Base-by-base conservation (phyloP, 306 rosid genomes). In the Cajanus cajan region DNA sequence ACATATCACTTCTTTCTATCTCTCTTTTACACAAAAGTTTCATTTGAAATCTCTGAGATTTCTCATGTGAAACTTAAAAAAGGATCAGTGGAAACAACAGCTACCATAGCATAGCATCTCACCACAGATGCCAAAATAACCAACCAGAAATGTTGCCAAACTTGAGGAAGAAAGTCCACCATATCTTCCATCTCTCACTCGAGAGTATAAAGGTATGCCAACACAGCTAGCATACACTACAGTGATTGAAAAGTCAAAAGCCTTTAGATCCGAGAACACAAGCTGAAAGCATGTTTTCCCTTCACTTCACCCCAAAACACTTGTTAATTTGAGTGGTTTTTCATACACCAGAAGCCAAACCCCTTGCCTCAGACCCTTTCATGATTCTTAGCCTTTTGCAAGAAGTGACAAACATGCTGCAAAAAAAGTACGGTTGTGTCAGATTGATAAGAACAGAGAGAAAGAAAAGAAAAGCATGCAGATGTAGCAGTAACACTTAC, bases 311-410 rank as follows among this genome's bases (percentile, higher is more conserved):
- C 31, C 31, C 31, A 68, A 16, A 61, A 21, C 82, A 33, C 47
- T 11, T 61, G 28, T 45, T 50, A 65, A 47, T 62, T 55, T 36
- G 15, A 2, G 36, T 61, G 34, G 65, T 10, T 40, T 71, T 39
- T 91, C 87, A 92, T 59, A 86, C 93, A 65, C 83, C 90, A 88
- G 89, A 89, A 4, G 89, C 94, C 82, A 94, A 87, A 5, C 98
- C 98, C 82, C 88, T 90, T 0, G 96, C 96, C 86, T 92, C 97
- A 55, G 96, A 87, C 50, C 90, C 96, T 86, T 85, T 94, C 98
- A 94, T 92, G 85, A 94, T 92, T 85, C 97, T 92, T 55, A 94
- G 71, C 74, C 92, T 89, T 81, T 90, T 94, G 92, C 98, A 94
- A 10, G 96, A 92, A 71, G 90, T 80, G 83, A 92, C 83, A 81